phyloP scores from a whole-genome alignment of 768 basidiomycete genomes.

The Macrolepiota fuliginosa region DNA sequence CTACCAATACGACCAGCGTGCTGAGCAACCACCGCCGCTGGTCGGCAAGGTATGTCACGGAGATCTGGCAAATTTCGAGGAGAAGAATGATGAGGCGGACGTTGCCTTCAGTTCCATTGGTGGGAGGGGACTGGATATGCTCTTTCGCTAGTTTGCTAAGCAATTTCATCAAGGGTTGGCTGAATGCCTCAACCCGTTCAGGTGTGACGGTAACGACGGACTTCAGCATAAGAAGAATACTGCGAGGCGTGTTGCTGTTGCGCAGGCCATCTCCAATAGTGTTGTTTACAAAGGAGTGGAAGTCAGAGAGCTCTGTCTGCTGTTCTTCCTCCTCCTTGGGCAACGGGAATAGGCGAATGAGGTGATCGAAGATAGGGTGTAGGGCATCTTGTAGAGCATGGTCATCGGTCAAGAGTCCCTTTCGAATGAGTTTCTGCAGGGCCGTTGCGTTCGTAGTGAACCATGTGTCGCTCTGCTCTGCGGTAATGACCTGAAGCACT shows the following conservation, averaged over 20 bases:
- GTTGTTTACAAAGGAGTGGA: conserved; percentile 73
- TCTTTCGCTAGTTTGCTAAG: conserved; percentile 86
- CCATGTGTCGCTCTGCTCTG: conserved; percentile 85
- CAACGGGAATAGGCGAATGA: conserved; percentile 74
- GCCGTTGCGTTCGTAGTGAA: conserved; percentile 65
- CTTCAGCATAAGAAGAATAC: conserved; percentile 83
- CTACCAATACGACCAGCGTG: conserved; percentile 76
- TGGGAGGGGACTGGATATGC: conserved; percentile 60
- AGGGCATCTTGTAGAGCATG: conserved; percentile 75
- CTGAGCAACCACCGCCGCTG: conserved; percentile 80
- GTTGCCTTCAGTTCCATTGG: conserved; percentile 52
- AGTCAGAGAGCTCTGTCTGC: conserved; percentile 66
- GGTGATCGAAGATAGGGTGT: conserved; percentile 77
- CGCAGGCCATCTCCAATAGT: conserved; percentile 80
- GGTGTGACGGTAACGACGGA: conserved; percentile 79
- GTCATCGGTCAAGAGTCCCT: conserved; percentile 83
- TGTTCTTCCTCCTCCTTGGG: conserved; percentile 80
- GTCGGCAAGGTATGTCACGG: conserved; percentile 82
- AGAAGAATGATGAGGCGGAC: conserved; percentile 73
- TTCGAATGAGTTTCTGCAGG: conserved; percentile 82
- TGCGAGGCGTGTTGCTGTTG: conserved; percentile 67
- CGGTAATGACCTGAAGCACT: conserved; percentile 82
- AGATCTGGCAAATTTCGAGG: conserved; percentile 81
- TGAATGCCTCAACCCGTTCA: conserved; percentile 81
- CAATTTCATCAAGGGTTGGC: conserved; percentile 73